These are phyloP conservation scores for Alternaria postmessia DNA, from an alignment of 2,329 filamentous ascomycete species.

Conservation along the genomic window DNA sequence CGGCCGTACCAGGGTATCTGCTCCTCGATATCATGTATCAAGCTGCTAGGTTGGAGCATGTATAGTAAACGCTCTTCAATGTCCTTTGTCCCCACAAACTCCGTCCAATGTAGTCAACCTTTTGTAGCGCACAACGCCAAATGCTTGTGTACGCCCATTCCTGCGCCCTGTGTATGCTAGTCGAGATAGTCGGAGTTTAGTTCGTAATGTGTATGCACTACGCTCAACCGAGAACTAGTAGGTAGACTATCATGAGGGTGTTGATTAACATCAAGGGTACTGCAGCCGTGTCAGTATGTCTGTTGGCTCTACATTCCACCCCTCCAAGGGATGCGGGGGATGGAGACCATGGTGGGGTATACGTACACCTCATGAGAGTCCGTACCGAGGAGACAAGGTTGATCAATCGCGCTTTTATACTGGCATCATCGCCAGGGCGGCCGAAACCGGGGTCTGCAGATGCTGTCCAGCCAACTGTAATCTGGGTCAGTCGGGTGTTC, in stretches of 20 bases:
- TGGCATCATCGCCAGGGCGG: slow-evolving; percentile 71
- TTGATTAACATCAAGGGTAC: slow-evolving; percentile 53
- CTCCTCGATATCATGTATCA: background rate
- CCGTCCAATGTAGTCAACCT: background rate
- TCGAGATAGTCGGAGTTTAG: slow-evolving; percentile 10
- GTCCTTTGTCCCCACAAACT: background rate
- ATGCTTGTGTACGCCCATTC: slow-evolving; percentile 3
- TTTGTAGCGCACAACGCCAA: background rate
- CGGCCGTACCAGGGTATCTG: background rate
- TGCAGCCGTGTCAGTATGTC: slow-evolving; percentile 26
- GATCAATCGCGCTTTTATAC: slow-evolving; percentile 85
- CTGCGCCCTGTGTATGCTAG: slow-evolving; percentile 9
- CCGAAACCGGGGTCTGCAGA: slow-evolving; percentile 80
- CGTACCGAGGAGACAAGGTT: slow-evolving; percentile 90
- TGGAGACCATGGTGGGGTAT: slow-evolving; percentile 1
- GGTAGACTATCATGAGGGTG: slow-evolving; percentile 50
- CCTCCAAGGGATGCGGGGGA: background rate
- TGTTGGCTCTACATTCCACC: background rate
- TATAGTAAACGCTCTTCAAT: background rate
- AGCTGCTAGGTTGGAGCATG: background rate
- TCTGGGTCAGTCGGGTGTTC: background rate
- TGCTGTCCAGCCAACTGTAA: slow-evolving; percentile 78
- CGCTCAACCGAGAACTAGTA: slow-evolving; percentile 47
- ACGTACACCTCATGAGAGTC: slow-evolving; percentile 91
- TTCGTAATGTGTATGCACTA: slow-evolving; percentile 10